Conservation (phyloP, 208 protist genomes). For the Leishmania mexicana region DNA sequence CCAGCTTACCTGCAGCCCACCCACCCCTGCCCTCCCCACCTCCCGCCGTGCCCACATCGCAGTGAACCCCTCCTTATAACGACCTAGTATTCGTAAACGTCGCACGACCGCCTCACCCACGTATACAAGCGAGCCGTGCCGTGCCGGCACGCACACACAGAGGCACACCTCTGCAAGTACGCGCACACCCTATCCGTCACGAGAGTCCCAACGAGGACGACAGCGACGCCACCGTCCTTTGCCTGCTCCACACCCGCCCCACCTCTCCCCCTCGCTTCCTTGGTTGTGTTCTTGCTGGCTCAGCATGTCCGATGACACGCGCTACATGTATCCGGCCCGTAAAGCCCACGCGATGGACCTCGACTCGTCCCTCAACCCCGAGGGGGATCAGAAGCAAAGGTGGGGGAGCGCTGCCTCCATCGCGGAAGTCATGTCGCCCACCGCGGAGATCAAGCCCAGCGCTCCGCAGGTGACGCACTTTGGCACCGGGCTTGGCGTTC, state of each 20-base stretch:
- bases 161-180: not conserved
- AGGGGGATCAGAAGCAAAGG: not conserved
- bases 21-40: not conserved
- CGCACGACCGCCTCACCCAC: not conserved
- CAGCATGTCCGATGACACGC: conserved; percentile 16
- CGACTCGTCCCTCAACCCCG: conserved; percentile 28
- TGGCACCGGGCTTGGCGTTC: conserved; percentile 47
- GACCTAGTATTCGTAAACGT: not conserved
- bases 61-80: not conserved
- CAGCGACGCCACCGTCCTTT: not conserved
- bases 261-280: not conserved
- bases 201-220: not conserved
- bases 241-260: not conserved
- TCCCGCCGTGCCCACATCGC: not conserved
- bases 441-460: conserved; percentile 41
- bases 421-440: conserved; percentile 24
- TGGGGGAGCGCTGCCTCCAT: conserved; percentile 19
- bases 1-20: not conserved
- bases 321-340: conserved; percentile 38
- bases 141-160: not conserved
- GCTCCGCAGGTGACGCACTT: conserved; percentile 42
- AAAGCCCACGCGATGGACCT: conserved; percentile 44
- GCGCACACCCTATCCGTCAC: not conserved
- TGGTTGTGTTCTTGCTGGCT: not conserved
- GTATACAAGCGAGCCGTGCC: not conserved